Conservation (phyloP, 164 flowering plant genomes). For the Echeveria elegans region DNA sequence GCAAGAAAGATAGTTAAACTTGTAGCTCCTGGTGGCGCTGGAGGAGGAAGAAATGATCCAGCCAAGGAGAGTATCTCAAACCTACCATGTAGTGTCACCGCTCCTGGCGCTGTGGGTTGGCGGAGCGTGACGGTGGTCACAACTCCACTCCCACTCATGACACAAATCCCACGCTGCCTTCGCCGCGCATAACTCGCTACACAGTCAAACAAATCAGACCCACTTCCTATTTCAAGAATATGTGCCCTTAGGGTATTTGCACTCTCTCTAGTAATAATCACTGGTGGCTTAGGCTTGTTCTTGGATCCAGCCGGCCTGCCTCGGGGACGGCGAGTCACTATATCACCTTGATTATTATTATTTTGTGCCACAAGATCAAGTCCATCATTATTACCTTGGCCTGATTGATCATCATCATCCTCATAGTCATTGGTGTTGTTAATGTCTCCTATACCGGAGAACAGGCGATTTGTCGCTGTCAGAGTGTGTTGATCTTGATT, state of each 20-base stretch:
- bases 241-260: slow-evolving; percentile 78
- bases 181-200: slow-evolving; percentile 59
- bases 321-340: slow-evolving; percentile 47
- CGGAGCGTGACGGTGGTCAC: slow-evolving; percentile 68
- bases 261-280: slow-evolving; percentile 69
- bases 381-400: not conserved
- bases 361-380: not conserved
- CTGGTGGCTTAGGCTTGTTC: slow-evolving; percentile 78
- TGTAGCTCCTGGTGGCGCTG: slow-evolving; percentile 90
- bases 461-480: not conserved
- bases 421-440: not conserved
- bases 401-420: not conserved
- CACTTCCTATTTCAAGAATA: slow-evolving; percentile 57
- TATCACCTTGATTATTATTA: slow-evolving; percentile 11
- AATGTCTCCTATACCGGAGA: not conserved
- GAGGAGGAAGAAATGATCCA: slow-evolving; percentile 84
- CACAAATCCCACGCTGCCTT: slow-evolving; percentile 72
- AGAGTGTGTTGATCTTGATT: not conserved
- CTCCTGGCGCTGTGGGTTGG: slow-evolving; percentile 55
- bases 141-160: slow-evolving; percentile 64
- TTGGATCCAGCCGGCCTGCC: slow-evolving; percentile 81
- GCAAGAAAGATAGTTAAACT: slow-evolving; percentile 66
- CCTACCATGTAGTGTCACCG: slow-evolving; percentile 66
- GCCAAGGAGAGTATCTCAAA: slow-evolving; percentile 76
- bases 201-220: slow-evolving; percentile 66